phyloP scores from a whole-genome alignment of 2,329 filamentous ascomycete genomes.

The Phyllosticta citrichinensis region DNA sequence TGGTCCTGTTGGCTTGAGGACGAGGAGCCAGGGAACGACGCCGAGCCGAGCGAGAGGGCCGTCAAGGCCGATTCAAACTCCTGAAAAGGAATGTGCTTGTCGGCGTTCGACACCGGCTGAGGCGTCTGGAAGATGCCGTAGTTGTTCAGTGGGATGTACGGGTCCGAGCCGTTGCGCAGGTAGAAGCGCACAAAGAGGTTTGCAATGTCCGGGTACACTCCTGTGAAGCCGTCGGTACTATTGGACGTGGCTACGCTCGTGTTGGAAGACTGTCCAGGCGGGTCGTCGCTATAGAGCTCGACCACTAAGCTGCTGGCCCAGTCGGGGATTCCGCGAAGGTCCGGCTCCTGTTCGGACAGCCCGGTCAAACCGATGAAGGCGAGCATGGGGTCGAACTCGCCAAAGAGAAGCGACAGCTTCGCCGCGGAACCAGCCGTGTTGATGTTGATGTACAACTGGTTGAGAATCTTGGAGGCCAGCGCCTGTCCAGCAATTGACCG shows the following conservation, averaged over 20 bases:
- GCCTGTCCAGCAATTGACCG: slow-evolving; percentile 29
- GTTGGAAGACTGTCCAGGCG: neutral
- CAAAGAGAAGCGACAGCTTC: slow-evolving; percentile 35
- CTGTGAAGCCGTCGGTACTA: neutral
- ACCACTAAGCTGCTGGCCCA: slow-evolving; percentile 41
- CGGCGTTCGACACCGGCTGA: slow-evolving; percentile 22
- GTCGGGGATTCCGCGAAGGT: slow-evolving; percentile 35
- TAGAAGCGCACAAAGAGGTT: slow-evolving; percentile 47
- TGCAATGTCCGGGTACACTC: slow-evolving; percentile 28
- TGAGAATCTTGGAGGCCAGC: slow-evolving; percentile 25
- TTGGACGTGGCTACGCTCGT: neutral
- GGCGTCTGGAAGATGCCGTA: slow-evolving; percentile 44
- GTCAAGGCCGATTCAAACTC: slow-evolving; percentile 32
- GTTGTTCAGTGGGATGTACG: slow-evolving; percentile 22
- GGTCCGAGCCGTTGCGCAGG: slow-evolving; percentile 46
- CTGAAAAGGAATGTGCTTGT: slow-evolving; percentile 37
- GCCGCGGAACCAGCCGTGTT: slow-evolving; percentile 16
- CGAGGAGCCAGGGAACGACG: neutral
- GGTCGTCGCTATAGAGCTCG: slow-evolving; percentile 38
- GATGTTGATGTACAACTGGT: slow-evolving; percentile 23
- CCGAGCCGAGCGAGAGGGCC: slow-evolving; percentile 11
- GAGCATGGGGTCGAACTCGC: slow-evolving; percentile 39
- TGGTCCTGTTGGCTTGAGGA: slow-evolving; percentile 33
- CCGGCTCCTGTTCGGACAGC: slow-evolving; percentile 25
- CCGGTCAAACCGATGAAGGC: slow-evolving; percentile 40